Conservation (phyloP, 164 flowering plant species). For the Kingdonia uniflora region DNA sequence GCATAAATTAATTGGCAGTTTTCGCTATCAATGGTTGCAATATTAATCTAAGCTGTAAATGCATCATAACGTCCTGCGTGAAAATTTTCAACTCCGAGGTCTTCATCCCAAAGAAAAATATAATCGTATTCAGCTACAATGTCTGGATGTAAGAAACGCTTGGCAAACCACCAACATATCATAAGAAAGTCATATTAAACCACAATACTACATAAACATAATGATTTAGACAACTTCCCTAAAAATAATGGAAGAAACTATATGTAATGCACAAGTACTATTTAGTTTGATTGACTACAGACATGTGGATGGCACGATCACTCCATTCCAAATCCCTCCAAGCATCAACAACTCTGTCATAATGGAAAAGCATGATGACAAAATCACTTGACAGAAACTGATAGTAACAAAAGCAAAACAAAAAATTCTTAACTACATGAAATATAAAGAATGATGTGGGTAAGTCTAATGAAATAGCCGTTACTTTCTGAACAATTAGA, state of each 20-base stretch:
- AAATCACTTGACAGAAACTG: constrained; percentile 64
- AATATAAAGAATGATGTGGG: neutral
- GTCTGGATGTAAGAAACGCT: constrained; percentile 85
- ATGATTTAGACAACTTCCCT: too few relatives aligned
- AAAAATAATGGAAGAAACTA: neutral
- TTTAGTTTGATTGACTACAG: constrained; percentile 78
- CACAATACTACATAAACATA: neutral
- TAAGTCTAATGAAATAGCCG: constrained; percentile 33
- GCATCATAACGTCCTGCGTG: constrained; percentile 46
- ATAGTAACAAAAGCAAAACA: constrained; percentile 3
- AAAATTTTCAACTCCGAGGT: constrained; percentile 73
- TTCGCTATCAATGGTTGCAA: too few relatives aligned
- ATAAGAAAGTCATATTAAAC: neutral
- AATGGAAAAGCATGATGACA: constrained; percentile 78
- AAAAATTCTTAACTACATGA: constrained; percentile 1
- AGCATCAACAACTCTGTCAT: constrained; percentile 67
- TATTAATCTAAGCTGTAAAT: too few relatives aligned
- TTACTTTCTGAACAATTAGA: too few relatives aligned
- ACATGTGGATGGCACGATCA: constrained; percentile 53
- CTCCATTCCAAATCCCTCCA: constrained; percentile 71
- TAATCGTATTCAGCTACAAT: constrained; percentile 67
- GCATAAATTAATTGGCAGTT: too few relatives aligned
- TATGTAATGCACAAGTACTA: constrained; percentile 40
- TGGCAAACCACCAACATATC: constrained; percentile 83
- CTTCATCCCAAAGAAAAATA: constrained; percentile 92